phyloP scores from a whole-genome alignment of 73 alveolate species.

The Loxodes magnus region DNA sequence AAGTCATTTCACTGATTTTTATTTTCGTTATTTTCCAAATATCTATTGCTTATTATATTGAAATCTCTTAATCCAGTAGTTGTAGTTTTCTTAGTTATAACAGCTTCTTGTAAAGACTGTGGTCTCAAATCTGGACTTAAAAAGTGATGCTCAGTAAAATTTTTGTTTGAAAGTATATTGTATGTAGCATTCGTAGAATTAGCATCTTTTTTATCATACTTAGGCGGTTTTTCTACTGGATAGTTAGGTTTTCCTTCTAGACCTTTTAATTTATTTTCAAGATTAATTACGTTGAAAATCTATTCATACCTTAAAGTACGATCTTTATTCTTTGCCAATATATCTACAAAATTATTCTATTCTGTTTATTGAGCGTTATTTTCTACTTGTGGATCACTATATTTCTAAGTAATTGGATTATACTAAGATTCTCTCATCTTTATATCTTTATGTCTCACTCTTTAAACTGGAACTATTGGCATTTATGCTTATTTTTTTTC shows the following conservation, averaged over 20 bases:
- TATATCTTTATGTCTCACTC: conserved; percentile 26
- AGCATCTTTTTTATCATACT: conserved; percentile 23
- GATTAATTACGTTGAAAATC: conserved; percentile 72
- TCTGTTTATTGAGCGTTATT: conserved; percentile 34
- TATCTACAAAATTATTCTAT: conserved; percentile 33
- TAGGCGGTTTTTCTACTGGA: conserved; percentile 66
- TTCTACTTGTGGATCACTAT: conserved; percentile 37
- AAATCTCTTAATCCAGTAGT: conserved; percentile 67
- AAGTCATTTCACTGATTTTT: conserved; percentile 59
- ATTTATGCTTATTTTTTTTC: too few species aligned
- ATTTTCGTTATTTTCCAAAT: conserved; percentile 61
- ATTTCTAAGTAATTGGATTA: conserved; percentile 58
- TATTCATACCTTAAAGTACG: conserved; percentile 73
- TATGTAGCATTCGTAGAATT: conserved; percentile 33
- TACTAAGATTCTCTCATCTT: conserved; percentile 39
- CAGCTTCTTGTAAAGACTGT: conserved; percentile 9
- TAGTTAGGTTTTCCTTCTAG: conserved; percentile 78
- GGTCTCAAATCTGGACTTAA: conserved; percentile 85
- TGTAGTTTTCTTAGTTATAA: conserved; percentile 23
- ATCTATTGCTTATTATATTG: conserved; percentile 63
- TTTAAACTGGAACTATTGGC: not conserved
- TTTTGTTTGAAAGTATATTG: conserved; percentile 62
- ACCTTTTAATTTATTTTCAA: conserved; percentile 79
- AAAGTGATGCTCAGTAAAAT: conserved; percentile 60
- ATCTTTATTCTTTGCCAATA: conserved; percentile 73